Base-by-base conservation (phyloP, 2,329 filamentous ascomycete species). In the Neoscytalidium dimidiatum region DNA sequence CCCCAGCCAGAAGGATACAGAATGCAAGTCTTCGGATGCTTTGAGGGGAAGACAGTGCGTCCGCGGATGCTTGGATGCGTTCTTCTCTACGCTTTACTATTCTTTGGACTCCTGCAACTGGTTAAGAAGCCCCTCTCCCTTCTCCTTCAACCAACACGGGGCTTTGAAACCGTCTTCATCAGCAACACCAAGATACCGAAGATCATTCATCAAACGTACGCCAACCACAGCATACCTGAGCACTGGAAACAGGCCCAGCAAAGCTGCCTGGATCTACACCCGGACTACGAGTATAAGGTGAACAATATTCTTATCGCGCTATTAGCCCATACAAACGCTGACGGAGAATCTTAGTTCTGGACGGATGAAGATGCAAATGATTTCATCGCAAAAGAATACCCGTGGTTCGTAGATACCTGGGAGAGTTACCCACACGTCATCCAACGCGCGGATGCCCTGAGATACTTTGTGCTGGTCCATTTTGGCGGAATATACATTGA, bases 201-300 rank as follows among this genome's bases (percentile, higher is more conserved):
- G 77, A 91, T 92, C 72, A 90, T 92, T 64, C 89, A 92, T 78
- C 90, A 92, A 75, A 92, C 90, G 7, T 92, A 91, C 77, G 86
- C 86, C 71, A 91, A 91, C 73, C 85, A 88, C 62, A 86, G 83
- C 43, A 87, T 92, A 44, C 90, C 90, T 0, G 80, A 79, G 43
- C 84, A 88, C 62, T 92, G 90, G 90, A 78, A 81, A 65, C 82
- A 82, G 8, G 84, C 89, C 29, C 88, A 90, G 69, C 80, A 87
- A 76, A 88, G 83, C 69, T 92, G 90, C 77, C 79, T 88, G 63
- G 84, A 88, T 23, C 75, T 89, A 53, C 90, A 92, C 73, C 83
- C 86, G 0, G 88, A 88, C 68, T 93, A 89, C 74, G 88, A 92
- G 73, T 92, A 92, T 79, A 91, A 85, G 80, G 87, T 90, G 75